A percentile compares a stretch with the other conserved stretches of the same genome.
These are phyloP conservation scores for Globisporangium apiculatum DNA, from an alignment of 352 stramenopile species.

Conservation along the genomic window DNA sequence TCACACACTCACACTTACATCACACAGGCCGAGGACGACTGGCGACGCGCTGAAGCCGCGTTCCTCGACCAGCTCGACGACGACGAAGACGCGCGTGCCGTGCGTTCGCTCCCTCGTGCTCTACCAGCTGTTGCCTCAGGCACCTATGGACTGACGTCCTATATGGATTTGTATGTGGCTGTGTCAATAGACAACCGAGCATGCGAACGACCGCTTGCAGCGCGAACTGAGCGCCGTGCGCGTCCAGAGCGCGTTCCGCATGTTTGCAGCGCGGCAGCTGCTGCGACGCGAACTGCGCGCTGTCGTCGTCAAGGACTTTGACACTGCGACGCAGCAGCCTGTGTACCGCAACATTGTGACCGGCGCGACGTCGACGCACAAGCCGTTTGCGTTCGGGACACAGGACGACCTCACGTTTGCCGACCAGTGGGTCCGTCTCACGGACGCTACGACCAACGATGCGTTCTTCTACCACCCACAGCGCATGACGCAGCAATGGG, in stretches of 20 bases:
- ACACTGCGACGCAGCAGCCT: conserved; percentile 22
- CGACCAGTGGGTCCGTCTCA: conserved; percentile 53
- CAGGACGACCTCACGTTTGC: conserved; percentile 43
- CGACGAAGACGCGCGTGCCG: conserved; percentile 35
- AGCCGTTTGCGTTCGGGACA: conserved; percentile 44
- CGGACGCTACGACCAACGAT: conserved; percentile 35
- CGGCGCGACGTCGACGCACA: conserved; percentile 24
- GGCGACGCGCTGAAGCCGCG: conserved; percentile 37
- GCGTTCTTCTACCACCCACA: conserved; percentile 66
- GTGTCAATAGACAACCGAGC: conserved; percentile 31
- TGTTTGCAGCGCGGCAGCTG: conserved; percentile 41
- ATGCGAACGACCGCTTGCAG: conserved; percentile 20
- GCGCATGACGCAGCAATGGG: conserved; percentile 49
- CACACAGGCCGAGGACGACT: conserved; percentile 34
- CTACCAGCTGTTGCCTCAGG: background rate
- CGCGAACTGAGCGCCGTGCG: conserved; percentile 33
- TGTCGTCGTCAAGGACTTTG: conserved; percentile 56
- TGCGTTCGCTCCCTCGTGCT: conserved; percentile 12
- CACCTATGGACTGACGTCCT: no score
- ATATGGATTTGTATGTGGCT: background rate
- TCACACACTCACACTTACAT: no score
- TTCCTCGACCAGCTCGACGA: conserved; percentile 45
- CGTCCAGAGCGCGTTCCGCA: conserved; percentile 52
- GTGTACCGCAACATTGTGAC: conserved; percentile 54
- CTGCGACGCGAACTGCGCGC: conserved; percentile 40